Conservation (phyloP, 768 basidiomycete genomes). For the Bullera alba region DNA sequence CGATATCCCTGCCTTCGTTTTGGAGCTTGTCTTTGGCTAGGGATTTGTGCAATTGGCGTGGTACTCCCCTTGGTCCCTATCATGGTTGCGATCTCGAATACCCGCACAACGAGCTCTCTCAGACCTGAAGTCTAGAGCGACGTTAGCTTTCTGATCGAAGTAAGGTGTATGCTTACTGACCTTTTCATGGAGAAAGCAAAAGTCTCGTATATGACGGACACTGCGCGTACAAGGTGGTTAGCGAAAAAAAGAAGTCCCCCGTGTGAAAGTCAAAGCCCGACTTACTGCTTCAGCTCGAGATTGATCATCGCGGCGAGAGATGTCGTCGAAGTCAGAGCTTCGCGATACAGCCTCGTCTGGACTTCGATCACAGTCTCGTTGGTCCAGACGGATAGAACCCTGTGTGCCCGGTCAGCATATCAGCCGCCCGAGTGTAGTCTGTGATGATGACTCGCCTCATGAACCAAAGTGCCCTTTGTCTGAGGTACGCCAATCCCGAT, state of each 20-base stretch:
- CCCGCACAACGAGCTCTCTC: too few relatives aligned
- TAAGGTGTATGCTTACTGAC: constrained; percentile 2
- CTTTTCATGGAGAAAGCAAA: constrained; percentile 14
- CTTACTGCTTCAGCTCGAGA: constrained; percentile 29
- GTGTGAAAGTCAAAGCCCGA: not conserved
- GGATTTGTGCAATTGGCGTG: too few relatives aligned
- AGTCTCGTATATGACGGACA: constrained; percentile 13
- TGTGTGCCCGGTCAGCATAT: not conserved
- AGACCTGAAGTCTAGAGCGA: too few relatives aligned
- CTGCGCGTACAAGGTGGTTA: constrained; percentile 2
- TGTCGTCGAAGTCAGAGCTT: constrained; percentile 10
- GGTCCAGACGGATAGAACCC: constrained; percentile 20
- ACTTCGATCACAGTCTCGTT: constrained; percentile 21
- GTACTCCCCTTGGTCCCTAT: too few relatives aligned
- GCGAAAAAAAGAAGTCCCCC: too few relatives aligned
- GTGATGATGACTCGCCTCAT: constrained; percentile 5
- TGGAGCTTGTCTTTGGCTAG: too few relatives aligned
- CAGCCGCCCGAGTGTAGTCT: too few relatives aligned
- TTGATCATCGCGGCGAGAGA: constrained; percentile 26
- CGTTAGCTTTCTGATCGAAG: constrained; percentile 6
- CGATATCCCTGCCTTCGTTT: too few relatives aligned
- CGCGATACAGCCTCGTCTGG: constrained; percentile 9
- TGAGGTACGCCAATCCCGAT: too few relatives aligned
- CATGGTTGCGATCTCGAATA: too few relatives aligned
- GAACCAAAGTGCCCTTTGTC: not conserved